Conservation (phyloP, 2,329 filamentous ascomycete species). For the Periconia digitata region DNA sequence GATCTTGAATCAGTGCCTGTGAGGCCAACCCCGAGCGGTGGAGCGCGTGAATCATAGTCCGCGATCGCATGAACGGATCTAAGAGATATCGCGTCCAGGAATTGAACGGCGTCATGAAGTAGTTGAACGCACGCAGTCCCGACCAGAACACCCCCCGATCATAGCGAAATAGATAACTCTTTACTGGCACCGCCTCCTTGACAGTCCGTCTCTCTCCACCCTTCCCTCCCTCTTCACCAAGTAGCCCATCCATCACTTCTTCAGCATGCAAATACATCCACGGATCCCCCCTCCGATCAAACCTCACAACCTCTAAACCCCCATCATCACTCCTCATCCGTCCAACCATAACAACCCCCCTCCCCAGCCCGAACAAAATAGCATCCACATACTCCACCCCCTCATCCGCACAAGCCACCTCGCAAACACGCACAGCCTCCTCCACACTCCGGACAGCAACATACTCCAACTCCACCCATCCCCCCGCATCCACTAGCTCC, state of each 20-base stretch:
- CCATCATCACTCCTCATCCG: no score
- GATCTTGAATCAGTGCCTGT: constrained; percentile 64
- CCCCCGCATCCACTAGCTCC: constrained; percentile 55
- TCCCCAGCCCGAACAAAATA: constrained; percentile 61
- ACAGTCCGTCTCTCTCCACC: constrained; percentile 13
- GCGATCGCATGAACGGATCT: constrained; percentile 63
- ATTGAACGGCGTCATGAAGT: constrained; percentile 64
- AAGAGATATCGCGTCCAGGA: constrained; percentile 59
- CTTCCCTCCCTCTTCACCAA: no score
- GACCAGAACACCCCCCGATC: constrained; percentile 69
- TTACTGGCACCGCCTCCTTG: constrained; percentile 49
- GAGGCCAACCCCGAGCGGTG: constrained; percentile 60
- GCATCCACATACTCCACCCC: constrained; percentile 68
- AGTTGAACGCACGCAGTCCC: constrained; percentile 61
- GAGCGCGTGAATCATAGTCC: constrained; percentile 64
- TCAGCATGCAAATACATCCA: constrained; percentile 75
- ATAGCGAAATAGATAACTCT: constrained; percentile 62
- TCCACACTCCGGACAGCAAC: constrained; percentile 55
- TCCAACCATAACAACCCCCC: constrained; percentile 65
- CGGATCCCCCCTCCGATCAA: constrained; percentile 63
- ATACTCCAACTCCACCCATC: constrained; percentile 65
- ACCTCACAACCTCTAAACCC: constrained; percentile 43
- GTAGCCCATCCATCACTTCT: constrained; percentile 18
- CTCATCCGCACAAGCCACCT: constrained; percentile 46
- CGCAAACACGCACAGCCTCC: constrained; percentile 53